Evolutionary conservation across 257 asterid genomes (phyloP).

Genomic region (Osmanthus fragrans): DNA sequence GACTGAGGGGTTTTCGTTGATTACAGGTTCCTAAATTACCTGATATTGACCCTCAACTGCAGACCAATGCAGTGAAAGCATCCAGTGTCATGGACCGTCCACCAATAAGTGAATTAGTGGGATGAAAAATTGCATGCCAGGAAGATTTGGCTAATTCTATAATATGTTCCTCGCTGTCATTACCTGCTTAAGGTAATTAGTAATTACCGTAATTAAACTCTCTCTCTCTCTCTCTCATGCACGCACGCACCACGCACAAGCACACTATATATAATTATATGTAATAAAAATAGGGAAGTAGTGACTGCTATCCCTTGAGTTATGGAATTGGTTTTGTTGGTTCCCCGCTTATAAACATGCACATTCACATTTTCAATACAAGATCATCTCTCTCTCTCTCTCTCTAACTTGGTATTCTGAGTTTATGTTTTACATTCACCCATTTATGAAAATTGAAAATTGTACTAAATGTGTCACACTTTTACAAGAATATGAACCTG

Average conservation of each 20-base stretch:
- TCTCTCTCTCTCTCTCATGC: too few relatives aligned
- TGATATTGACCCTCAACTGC: conserved; percentile 73
- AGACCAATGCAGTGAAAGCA: conserved; percentile 88
- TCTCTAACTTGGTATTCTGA: not conserved
- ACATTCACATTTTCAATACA: not conserved
- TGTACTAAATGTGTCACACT: not conserved
- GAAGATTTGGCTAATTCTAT: not conserved
- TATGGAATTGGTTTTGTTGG: not conserved
- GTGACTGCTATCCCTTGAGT: not conserved
- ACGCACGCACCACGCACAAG: too few relatives aligned
- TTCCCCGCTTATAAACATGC: not conserved
- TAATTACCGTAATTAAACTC: not conserved
- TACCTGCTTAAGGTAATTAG: not conserved
- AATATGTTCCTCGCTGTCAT: not conserved
- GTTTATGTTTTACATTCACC: not conserved
- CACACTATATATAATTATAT: too few relatives aligned
- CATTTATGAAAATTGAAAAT: not conserved
- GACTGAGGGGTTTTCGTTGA: not conserved
- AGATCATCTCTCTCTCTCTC: not conserved
- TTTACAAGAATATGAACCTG: not conserved
- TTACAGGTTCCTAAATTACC: conserved; percentile 87
- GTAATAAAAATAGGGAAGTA: not conserved
- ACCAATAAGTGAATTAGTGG: conserved; percentile 86
- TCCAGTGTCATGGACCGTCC: conserved; percentile 91
- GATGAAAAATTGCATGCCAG: conserved; percentile 34